Base-by-base conservation (phyloP, 495 filamentous ascomycete species). In the Hyaloscypha bicolor region DNA sequence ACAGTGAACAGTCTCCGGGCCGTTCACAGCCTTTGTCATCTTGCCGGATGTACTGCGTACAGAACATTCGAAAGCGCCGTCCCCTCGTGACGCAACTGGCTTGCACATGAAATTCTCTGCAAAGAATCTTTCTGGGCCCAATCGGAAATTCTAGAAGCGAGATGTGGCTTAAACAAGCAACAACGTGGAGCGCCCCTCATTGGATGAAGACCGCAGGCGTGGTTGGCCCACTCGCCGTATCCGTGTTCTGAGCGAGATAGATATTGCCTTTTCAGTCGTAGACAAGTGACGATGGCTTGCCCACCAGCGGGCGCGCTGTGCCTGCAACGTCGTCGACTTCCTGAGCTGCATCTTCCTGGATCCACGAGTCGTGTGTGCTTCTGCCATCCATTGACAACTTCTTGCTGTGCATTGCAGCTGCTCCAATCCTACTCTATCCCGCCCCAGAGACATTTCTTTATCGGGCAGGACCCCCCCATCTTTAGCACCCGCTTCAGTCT, bases 211-310 rank as follows among this genome's bases (percentile, higher is more conserved):
- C 16, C 4, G 42, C 4, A 48, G 42, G 42, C 42, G 42, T 6
- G 42, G 16, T 48, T 48, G 42, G 25, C 25, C 25, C 25, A 25
- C 25, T 25, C 25, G 25, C 25, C 25, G 2, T 25, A 25, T 25
- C 25, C 25, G 42, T 48, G 11, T 4, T 3, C 12, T 37, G 35
- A 25, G 35, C 35, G 35, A 37, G 35, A 25, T 25, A 25, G 35
- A 37, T 37, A 37, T 12, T 37, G 35, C 35, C 35, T 37, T 12
- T 37, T 37, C 12, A 6, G 35, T 37, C 35, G 35, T 48, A 48
- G 42, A 48, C 11, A 48, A 48, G 42, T 4, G 42, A 48, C 42
- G 19, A 37, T 60, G 35, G 56, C 56, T 60, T 60, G 56, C 56
- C 31, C 56, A 60, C 30, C 29, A 32, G 21, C 56, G 30, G 25